A percentile compares a stretch with the other conserved stretches of the same genome.
phyloP scores from a whole-genome alignment of 2,329 filamentous ascomycete genomes.

The Cordyceps cateniannulata region DNA sequence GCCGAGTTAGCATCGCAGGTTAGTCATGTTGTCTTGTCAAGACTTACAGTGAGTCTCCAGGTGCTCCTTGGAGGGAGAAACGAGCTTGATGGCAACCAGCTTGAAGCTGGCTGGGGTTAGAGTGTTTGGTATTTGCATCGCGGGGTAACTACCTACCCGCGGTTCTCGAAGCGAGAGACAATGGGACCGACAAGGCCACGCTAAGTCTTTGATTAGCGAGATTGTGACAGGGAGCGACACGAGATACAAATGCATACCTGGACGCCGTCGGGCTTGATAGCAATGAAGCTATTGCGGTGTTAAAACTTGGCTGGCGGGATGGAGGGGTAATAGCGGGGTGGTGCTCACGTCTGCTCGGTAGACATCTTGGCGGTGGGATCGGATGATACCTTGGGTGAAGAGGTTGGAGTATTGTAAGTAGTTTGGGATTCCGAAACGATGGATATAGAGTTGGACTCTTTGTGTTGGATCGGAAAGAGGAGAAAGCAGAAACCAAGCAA shows the following conservation, averaged over 20 bases:
- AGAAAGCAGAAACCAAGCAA: slow-evolving; percentile 30
- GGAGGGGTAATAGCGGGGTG: slow-evolving; percentile 27
- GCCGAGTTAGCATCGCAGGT: slow-evolving; percentile 20
- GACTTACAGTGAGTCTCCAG: slow-evolving; percentile 87
- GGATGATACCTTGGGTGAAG: slow-evolving; percentile 23
- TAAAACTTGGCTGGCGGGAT: slow-evolving; percentile 15
- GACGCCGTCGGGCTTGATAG: slow-evolving; percentile 99
- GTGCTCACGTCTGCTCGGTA: slow-evolving; percentile 80
- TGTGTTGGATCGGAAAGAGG: slow-evolving; percentile 24
- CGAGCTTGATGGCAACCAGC: slow-evolving; percentile 95
- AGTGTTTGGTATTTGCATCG: neutral
- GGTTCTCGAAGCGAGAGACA: slow-evolving; percentile 95
- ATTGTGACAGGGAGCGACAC: neutral
- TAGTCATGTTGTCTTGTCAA: neutral
- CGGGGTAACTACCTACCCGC: slow-evolving; percentile 56
- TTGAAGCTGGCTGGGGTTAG: slow-evolving; percentile 64
- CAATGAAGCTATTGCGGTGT: slow-evolving; percentile 76
- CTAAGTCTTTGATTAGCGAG: slow-evolving; percentile 40
- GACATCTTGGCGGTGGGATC: slow-evolving; percentile 49
- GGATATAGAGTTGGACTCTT: slow-evolving; percentile 21
- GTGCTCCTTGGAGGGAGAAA: slow-evolving; percentile 83
- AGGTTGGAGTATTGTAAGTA: slow-evolving; percentile 21
- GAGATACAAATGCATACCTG: slow-evolving; percentile 57
- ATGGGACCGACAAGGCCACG: slow-evolving; percentile 97
- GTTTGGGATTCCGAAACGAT: slow-evolving; percentile 23